Conservation (phyloP, 352 stramenopile genomes). For the Elongisporangium prolatum region DNA sequence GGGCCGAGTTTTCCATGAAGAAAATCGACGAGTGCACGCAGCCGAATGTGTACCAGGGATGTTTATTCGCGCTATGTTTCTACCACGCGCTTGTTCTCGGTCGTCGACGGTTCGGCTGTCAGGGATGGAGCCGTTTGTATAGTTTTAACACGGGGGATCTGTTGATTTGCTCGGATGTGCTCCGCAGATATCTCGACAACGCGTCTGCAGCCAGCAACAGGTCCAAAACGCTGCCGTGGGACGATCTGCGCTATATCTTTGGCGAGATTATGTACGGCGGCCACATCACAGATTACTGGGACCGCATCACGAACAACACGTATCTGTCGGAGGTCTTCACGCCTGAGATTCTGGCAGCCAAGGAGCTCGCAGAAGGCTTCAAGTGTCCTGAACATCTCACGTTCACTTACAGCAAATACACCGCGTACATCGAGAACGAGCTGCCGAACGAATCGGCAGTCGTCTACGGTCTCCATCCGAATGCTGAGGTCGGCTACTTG, state of each 20-base stretch:
- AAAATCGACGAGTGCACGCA: constrained; percentile 66
- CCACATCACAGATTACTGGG: constrained; percentile 84
- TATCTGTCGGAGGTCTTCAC: constrained; percentile 72
- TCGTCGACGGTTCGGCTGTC: constrained; percentile 83
- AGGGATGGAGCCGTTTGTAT: constrained; percentile 92
- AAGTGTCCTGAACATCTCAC: constrained; percentile 60
- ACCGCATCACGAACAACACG: constrained; percentile 77
- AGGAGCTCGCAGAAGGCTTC: constrained; percentile 68
- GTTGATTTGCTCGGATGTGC: constrained; percentile 87
- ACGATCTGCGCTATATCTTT: constrained; percentile 89
- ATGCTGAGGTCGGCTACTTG: constrained; percentile 77
- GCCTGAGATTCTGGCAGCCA: constrained; percentile 42
- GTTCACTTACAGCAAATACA: constrained; percentile 93
- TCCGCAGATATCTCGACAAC: constrained; percentile 64
- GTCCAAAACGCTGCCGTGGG: constrained; percentile 56
- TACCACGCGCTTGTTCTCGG: constrained; percentile 93
- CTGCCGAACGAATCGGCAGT: constrained; percentile 60
- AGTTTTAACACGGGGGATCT: constrained; percentile 94
- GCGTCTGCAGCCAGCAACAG: constrained; percentile 9
- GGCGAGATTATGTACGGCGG: constrained; percentile 91
- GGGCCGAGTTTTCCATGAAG: constrained; percentile 75
- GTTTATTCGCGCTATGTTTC: constrained; percentile 93
- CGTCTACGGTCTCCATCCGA: constrained; percentile 74
- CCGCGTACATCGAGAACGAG: constrained; percentile 71
- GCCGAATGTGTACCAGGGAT: constrained; percentile 88